phyloP scores from a whole-genome alignment of 2,329 filamentous ascomycete species.

The Hypocrella siamensis region DNA sequence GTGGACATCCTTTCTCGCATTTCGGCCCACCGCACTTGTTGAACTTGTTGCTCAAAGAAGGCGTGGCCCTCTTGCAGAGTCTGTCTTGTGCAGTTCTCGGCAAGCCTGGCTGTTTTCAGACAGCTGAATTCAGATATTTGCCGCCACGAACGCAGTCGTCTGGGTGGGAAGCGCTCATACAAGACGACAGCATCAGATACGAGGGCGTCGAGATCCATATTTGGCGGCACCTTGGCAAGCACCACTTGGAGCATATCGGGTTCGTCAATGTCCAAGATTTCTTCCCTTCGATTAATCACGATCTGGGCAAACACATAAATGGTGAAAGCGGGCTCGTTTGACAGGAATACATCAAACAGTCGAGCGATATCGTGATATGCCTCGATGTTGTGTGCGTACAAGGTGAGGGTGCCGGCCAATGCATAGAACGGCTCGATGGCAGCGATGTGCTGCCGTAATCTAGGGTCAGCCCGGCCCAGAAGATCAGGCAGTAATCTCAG shows the following conservation, averaged over 20 bases:
- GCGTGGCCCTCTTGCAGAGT: constrained; percentile 48
- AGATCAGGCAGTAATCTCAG: constrained; percentile 79
- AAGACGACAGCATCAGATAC: constrained; percentile 51
- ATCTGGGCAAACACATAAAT: constrained; percentile 90
- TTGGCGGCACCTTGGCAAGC: constrained; percentile 71
- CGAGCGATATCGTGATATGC: constrained; percentile 77
- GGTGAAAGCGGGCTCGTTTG: constrained; percentile 71
- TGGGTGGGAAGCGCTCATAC: constrained; percentile 53
- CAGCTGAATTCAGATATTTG: constrained; percentile 61
- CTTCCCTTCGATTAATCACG: constrained; percentile 61
- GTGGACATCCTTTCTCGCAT: constrained; percentile 12
- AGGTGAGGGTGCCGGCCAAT: constrained; percentile 78
- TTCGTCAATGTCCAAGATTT: constrained; percentile 84
- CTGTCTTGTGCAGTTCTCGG: constrained; percentile 33
- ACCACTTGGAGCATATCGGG: constrained; percentile 85
- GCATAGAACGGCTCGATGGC: constrained; percentile 80
- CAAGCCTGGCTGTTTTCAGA: constrained; percentile 61
- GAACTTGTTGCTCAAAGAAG: constrained; percentile 56
- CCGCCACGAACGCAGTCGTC: constrained; percentile 55
- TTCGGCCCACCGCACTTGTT: constrained; percentile 55
- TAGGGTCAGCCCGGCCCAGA: constrained; percentile 53
- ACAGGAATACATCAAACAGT: constrained; percentile 82
- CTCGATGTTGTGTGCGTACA: constrained; percentile 94
- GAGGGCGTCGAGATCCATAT: constrained; percentile 65
- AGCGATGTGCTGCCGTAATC: constrained; percentile 60